Conservation (phyloP, 495 filamentous ascomycete genomes). For the Aspergillus steynii region DNA sequence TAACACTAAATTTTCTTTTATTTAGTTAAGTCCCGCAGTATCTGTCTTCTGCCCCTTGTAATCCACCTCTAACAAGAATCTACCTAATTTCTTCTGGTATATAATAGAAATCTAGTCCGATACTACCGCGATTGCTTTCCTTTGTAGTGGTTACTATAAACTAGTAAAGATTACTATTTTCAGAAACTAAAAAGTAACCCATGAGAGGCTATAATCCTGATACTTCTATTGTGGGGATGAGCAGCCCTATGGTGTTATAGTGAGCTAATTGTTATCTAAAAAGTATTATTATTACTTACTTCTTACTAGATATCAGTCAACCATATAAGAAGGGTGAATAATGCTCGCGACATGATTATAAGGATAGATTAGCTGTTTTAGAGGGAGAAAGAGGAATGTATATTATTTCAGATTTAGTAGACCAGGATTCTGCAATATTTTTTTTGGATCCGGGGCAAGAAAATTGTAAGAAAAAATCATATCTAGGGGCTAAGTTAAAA, state of each 20-base stretch:
- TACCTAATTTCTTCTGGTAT: not conserved
- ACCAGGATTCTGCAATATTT: not conserved
- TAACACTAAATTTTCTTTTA: not conserved
- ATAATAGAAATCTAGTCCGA: not conserved
- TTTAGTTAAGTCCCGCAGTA: not conserved
- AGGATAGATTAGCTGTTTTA: not conserved
- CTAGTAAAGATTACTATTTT: not conserved
- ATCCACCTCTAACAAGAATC: not conserved
- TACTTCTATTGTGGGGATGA: not conserved
- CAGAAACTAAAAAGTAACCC: not conserved
- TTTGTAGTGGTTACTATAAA: not conserved
- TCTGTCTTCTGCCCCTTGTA: not conserved
- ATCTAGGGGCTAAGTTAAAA: too few species aligned
- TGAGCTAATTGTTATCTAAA: not conserved
- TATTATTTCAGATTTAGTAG: not conserved
- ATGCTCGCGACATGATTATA: slow-evolving; percentile 1
- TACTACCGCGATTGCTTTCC: not conserved
- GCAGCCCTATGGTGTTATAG: not conserved
- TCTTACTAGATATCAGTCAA: not conserved
- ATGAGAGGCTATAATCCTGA: not conserved
- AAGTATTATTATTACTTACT: not conserved
- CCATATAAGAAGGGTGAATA: not conserved
- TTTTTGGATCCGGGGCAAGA: not conserved
- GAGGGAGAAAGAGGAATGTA: not conserved
- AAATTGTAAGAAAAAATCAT: not conserved